Conservation (phyloP, 2,329 filamentous ascomycete species). For the Cadophora malorum region DNA sequence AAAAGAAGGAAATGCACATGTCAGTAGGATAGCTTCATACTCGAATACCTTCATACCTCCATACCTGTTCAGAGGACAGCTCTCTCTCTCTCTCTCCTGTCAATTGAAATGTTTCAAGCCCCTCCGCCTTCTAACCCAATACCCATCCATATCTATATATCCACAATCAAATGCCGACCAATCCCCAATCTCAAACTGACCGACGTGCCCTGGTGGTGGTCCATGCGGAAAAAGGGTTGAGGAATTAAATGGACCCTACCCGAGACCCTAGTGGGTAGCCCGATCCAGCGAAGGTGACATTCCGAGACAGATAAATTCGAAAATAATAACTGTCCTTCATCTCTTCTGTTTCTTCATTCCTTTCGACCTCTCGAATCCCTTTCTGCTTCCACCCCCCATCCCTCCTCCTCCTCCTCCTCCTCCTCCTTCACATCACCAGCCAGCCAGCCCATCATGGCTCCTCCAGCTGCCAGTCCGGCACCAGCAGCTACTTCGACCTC, state of each 20-base stretch:
- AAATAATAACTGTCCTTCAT: neutral
- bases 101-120: slow-evolving; percentile 1
- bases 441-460: slow-evolving; percentile 18
- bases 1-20: neutral
- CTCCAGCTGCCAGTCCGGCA: slow-evolving; percentile 20
- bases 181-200: neutral
- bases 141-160: neutral
- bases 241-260: slow-evolving; percentile 16
- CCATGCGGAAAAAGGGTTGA: slow-evolving; percentile 22
- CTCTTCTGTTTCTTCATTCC: neutral
- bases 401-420: neutral
- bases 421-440: neutral
- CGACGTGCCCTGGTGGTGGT: neutral
- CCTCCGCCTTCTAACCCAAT: neutral
- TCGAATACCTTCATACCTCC: neutral
- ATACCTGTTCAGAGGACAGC: neutral
- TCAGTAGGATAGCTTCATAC: neutral
- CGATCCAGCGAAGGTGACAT: neutral
- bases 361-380: neutral
- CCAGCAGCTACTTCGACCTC: slow-evolving; percentile 1
- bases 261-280: neutral
- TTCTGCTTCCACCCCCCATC: neutral
- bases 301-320: neutral
- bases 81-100: neutral
- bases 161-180: slow-evolving; percentile 1